Evolutionary conservation across 257 asterid genomes (phyloP).

Genomic region (Solanum pimpinellifolium): DNA sequence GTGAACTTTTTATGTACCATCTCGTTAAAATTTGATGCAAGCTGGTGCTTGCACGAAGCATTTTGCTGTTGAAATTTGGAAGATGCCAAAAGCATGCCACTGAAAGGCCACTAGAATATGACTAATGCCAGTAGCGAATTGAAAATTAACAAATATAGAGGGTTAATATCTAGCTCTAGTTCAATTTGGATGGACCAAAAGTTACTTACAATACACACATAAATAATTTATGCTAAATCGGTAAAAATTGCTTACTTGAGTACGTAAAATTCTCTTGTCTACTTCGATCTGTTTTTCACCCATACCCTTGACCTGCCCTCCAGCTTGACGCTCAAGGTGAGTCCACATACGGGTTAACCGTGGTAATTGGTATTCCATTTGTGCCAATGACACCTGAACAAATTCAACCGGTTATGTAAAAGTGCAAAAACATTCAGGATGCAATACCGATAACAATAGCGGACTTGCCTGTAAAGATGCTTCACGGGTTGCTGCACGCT

Average conservation of each 20-base stretch:
- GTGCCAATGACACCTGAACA: constrained; percentile 80
- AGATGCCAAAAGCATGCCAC: neutral
- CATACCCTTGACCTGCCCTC: constrained; percentile 99
- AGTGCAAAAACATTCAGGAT: neutral
- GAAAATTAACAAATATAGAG: neutral
- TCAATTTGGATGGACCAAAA: neutral
- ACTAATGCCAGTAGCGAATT: neutral
- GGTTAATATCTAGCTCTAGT: neutral
- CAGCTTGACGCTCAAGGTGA: constrained; percentile 97
- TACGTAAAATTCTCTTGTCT: constrained; percentile 87
- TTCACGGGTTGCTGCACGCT: constrained; percentile 95
- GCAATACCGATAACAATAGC: neutral
- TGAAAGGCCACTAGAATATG: neutral
- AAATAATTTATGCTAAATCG: neutral
- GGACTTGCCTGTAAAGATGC: constrained; percentile 73
- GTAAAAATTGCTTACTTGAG: constrained; percentile 55
- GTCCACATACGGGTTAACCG: constrained; percentile 94
- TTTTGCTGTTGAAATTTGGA: neutral
- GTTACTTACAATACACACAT: neutral
- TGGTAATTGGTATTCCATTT: constrained; percentile 95
- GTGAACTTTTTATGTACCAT: neutral
- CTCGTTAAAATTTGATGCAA: neutral
- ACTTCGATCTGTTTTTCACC: constrained; percentile 99
- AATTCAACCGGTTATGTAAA: constrained; percentile 1
- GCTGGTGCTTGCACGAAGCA: neutral